These are phyloP conservation scores for Plasmodium inui DNA, from an alignment of 169 alveolate genomes.

Conservation along the genomic window DNA sequence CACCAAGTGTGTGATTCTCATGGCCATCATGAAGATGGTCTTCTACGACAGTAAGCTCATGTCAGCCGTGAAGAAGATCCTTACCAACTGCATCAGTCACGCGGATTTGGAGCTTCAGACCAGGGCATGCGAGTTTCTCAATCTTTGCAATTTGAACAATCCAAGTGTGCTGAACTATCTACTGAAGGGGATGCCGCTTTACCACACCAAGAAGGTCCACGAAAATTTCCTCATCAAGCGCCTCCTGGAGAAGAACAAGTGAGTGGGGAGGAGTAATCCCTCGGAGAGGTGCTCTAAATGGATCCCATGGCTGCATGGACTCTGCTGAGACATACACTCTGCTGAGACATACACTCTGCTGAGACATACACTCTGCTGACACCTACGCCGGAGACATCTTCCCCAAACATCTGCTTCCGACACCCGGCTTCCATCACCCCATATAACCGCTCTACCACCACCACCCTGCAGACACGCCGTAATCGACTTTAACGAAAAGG, in stretches of 20 bases:
- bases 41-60: conserved; percentile 74
- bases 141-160: conserved; percentile 56
- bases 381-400: too few species aligned
- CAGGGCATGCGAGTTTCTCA: conserved; percentile 80
- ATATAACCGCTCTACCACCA: not conserved
- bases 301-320: too few species aligned
- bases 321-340: too few species aligned
- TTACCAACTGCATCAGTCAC: conserved; percentile 62
- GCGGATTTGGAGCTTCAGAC: conserved; percentile 79
- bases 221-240: conserved; percentile 66
- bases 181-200: conserved; percentile 59
- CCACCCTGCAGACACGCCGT: conserved; percentile 34
- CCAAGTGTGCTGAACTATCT: conserved; percentile 29
- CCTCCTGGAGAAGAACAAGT: conserved; percentile 68
- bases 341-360: too few species aligned
- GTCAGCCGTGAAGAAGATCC: conserved; percentile 62
- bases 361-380: too few species aligned
- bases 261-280: not conserved
- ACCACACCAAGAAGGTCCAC: conserved; percentile 29
- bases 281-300: too few species aligned
- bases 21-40: conserved; percentile 79
- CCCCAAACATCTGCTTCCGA: too few species aligned
- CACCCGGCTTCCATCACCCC: too few species aligned
- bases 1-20: conserved; percentile 76
- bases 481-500: conserved; percentile 58